Conservation (phyloP, 441 rosid genomes). For the Raphanus hybrid region DNA sequence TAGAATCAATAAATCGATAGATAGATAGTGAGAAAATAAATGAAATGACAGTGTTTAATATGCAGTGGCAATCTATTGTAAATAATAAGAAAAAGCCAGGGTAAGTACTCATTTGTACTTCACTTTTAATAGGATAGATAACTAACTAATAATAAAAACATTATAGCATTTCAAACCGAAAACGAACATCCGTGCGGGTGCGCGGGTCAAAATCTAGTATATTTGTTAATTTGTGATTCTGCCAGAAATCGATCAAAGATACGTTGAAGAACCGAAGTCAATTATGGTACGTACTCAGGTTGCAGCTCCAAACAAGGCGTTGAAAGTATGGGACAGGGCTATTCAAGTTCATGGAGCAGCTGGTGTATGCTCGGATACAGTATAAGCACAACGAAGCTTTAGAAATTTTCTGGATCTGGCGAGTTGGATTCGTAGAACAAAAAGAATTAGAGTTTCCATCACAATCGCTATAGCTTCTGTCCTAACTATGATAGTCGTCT, state of each 20-base stretch:
- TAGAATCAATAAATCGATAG: no score
- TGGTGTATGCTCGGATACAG: conserved; percentile 80
- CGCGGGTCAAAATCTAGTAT: no score
- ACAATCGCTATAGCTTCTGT: background rate
- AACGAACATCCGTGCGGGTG: no score
- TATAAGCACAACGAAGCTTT: conserved; percentile 54
- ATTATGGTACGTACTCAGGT: conserved; percentile 52
- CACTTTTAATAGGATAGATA: no score
- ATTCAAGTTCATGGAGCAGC: conserved; percentile 96
- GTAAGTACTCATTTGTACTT: no score
- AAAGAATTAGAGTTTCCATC: background rate
- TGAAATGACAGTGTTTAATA: no score
- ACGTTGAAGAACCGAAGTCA: background rate
- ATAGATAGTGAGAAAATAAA: no score
- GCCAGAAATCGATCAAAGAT: background rate
- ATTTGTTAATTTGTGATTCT: background rate
- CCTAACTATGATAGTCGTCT: background rate
- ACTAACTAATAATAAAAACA: no score
- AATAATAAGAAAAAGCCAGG: no score
- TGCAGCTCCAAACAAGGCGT: conserved; percentile 94
- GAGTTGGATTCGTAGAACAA: background rate
- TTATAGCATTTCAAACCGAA: no score
- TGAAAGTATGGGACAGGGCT: conserved; percentile 83
- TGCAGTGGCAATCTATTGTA: no score
- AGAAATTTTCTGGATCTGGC: background rate